Conservation (phyloP, 2,329 filamentous ascomycete species). For the Clonostachys rhizophaga region DNA sequence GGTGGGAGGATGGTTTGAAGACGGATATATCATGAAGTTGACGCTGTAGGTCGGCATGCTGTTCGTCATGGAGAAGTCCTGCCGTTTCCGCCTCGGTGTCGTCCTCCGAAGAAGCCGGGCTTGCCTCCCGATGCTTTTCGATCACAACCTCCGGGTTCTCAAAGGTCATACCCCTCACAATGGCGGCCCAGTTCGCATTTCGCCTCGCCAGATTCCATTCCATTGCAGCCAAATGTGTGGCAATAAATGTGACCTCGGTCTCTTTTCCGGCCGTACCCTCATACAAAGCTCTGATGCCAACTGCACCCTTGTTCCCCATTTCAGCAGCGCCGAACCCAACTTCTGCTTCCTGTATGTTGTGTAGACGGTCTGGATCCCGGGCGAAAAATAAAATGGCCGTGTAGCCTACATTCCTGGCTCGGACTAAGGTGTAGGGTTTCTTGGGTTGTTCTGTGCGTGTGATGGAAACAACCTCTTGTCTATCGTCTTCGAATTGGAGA, state of each 20-base stretch:
- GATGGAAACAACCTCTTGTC: conserved; percentile 8
- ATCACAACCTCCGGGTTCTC: conserved; percentile 41
- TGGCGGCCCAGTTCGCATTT: conserved; percentile 84
- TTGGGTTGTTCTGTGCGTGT: conserved; percentile 9
- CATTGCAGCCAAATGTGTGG: conserved; percentile 84
- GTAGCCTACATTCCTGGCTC: conserved; percentile 77
- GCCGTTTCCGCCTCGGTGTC: conserved; percentile 16
- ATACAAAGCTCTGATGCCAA: conserved; percentile 70
- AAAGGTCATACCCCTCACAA: conserved; percentile 79
- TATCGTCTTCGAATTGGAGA: conserved; percentile 22
- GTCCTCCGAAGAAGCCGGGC: conserved; percentile 10
- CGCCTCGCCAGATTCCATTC: conserved; percentile 71
- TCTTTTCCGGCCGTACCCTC: conserved; percentile 79
- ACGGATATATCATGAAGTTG: conserved; percentile 57
- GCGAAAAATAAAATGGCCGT: conserved; percentile 86
- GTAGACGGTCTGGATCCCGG: conserved; percentile 55
- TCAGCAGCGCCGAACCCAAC: conserved; percentile 81
- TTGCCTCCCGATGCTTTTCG: conserved; percentile 7
- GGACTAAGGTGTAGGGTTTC: conserved; percentile 63
- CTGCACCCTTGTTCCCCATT: conserved; percentile 95
- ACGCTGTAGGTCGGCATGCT: conserved; percentile 30
- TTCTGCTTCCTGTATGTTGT: conserved; percentile 68
- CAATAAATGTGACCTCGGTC: conserved; percentile 76
- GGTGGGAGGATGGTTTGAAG: conserved; percentile 69
- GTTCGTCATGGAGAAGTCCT: conserved; percentile 24